These are phyloP conservation scores for Lotus japonicus DNA, from an alignment of 306 rosid species.

Conservation along the genomic window DNA sequence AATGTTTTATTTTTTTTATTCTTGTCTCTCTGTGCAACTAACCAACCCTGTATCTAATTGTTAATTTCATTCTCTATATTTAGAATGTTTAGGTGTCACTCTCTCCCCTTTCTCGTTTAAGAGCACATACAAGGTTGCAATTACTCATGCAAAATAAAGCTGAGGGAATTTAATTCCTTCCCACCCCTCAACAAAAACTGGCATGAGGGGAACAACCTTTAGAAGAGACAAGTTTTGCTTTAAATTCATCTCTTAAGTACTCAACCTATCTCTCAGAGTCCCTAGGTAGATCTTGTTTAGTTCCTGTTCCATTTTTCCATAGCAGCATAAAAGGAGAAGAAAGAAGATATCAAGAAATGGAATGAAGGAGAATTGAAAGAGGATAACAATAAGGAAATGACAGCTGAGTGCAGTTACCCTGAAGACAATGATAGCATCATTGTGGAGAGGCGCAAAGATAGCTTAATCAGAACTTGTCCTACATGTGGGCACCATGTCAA, in stretches of 20 bases:
- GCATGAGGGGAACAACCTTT: slow-evolving; percentile 44
- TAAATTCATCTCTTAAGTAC: slow-evolving; percentile 18
- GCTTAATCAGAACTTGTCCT: slow-evolving; percentile 56
- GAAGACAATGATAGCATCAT: slow-evolving; percentile 31
- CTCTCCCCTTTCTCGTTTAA: slow-evolving; percentile 15
- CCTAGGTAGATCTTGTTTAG: slow-evolving; percentile 12
- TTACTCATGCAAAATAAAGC: slow-evolving; percentile 31
- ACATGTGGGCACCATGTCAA: slow-evolving; percentile 72
- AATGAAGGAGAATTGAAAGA: slow-evolving; percentile 30
- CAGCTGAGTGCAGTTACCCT: slow-evolving; percentile 60
- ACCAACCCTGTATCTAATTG: slow-evolving; percentile 30
- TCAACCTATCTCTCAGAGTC: slow-evolving; percentile 11
- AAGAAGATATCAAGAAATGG: slow-evolving; percentile 34
- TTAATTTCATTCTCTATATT: slow-evolving; percentile 23
- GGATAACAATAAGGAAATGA: slow-evolving; percentile 39
- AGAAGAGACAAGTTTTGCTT: slow-evolving; percentile 43
- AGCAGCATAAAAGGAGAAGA: slow-evolving; percentile 20
- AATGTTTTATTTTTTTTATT: slow-evolving; percentile 14
- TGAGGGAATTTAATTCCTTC: slow-evolving; percentile 53
- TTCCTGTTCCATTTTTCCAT: slow-evolving; percentile 9
- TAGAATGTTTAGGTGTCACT: slow-evolving; percentile 31
- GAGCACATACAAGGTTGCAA: background rate
- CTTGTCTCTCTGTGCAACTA: slow-evolving; percentile 25
- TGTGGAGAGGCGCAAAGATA: slow-evolving; percentile 39
- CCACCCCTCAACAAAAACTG: slow-evolving; percentile 39